phyloP scores from a whole-genome alignment of 2,329 filamentous ascomycete species.

The Colletotrichum caudatum region DNA sequence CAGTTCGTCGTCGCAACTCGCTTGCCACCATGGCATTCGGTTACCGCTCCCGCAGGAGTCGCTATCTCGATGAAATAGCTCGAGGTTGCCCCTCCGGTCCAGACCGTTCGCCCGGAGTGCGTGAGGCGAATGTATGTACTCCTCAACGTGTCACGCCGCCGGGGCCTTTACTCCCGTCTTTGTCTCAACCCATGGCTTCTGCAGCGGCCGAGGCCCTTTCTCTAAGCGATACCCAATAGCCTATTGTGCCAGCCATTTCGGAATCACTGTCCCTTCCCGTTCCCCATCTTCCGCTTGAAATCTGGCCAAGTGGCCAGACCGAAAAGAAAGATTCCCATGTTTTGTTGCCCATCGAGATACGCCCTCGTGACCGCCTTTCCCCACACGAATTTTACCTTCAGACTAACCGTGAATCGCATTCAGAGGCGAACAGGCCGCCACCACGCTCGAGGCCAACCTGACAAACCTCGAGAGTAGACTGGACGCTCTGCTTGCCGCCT shows the following conservation, averaged over 20 bases:
- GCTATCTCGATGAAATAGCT: conserved; percentile 14
- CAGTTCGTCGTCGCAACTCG: conserved; percentile 9
- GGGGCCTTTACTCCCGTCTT: conserved; percentile 11
- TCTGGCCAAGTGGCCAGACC: conserved; percentile 35
- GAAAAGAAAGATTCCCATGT: conserved; percentile 37
- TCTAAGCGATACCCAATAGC: conserved; percentile 13
- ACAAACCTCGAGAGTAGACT: conserved; percentile 65
- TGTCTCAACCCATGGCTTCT: conserved; percentile 16
- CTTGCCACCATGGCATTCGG: conserved; percentile 29
- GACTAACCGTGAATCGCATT: conserved; percentile 37
- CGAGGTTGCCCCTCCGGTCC: conserved; percentile 15
- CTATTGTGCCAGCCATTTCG: conserved; percentile 5
- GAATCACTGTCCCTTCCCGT: conserved; percentile 11
- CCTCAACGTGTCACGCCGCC: conserved; percentile 20
- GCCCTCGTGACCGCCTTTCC: conserved; percentile 30
- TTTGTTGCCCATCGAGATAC: conserved; percentile 17
- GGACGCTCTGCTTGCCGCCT: conserved; percentile 64
- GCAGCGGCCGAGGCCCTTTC: conserved; percentile 10
- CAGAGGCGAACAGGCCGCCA: conserved; percentile 67
- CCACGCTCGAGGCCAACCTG: conserved; percentile 65
- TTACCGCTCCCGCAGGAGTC: conserved; percentile 24
- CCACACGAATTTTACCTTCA: conserved; percentile 11
- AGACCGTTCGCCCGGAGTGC: conserved; percentile 18
- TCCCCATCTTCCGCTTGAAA: conserved; percentile 8
- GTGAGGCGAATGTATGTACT: conserved; percentile 7